Percentiles rank a stretch among this genome's conserved stretches.
phyloP scores from a whole-genome alignment of 2,329 filamentous ascomycete genomes.

The Fusarium concolor region DNA sequence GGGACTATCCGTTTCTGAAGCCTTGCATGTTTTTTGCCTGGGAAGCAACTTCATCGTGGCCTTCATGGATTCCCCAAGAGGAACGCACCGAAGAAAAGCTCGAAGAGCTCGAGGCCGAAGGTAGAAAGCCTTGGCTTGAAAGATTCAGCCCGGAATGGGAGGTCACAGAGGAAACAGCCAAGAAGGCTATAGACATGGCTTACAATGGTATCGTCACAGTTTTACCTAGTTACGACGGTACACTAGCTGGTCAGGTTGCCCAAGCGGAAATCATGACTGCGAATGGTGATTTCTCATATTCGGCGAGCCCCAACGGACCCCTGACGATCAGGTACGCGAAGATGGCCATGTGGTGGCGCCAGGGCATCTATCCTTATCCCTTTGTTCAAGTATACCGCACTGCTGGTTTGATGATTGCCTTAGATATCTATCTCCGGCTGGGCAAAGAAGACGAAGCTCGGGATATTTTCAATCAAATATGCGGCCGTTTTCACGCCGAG shows the following conservation, averaged over 20 bases:
- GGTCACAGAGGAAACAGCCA: constrained; percentile 2
- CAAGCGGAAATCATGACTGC: constrained; percentile 5
- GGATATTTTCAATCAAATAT: neutral
- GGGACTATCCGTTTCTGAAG: neutral
- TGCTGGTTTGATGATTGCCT: constrained; percentile 22
- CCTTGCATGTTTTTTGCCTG: constrained; percentile 22
- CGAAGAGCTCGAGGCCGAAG: neutral
- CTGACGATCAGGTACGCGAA: constrained; percentile 13
- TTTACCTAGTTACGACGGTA: constrained; percentile 9
- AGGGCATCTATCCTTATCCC: constrained; percentile 28
- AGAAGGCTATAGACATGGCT: constrained; percentile 22
- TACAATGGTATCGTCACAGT: constrained; percentile 4
- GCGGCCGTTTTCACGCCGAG: neutral
- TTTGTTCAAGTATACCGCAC: constrained; percentile 29
- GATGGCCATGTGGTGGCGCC: constrained; percentile 32
- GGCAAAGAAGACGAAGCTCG: neutral
- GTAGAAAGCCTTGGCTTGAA: constrained; percentile 10
- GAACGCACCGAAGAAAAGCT: constrained; percentile 2
- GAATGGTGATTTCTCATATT: neutral
- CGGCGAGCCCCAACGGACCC: constrained; percentile 19
- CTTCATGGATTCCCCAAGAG: neutral
- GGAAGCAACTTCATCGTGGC: constrained; percentile 14
- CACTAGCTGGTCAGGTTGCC: constrained; percentile 1
- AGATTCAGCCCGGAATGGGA: constrained; percentile 17
- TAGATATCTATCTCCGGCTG: constrained; percentile 1